Conservation (phyloP, 2,329 filamentous ascomycete genomes). For the Xenoacremonium recifei region DNA sequence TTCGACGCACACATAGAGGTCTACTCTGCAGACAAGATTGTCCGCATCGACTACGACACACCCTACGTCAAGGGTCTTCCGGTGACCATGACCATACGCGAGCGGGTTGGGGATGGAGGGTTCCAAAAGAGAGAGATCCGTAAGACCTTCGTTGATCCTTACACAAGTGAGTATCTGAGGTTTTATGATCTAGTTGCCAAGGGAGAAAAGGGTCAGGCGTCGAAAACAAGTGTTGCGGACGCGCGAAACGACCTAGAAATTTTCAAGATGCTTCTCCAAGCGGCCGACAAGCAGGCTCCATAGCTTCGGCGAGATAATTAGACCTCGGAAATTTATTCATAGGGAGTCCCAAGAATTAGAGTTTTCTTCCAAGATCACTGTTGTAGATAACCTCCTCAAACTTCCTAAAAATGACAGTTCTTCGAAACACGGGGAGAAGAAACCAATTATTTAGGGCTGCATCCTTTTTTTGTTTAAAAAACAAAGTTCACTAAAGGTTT, state of each 20-base stretch:
- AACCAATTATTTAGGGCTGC: too few relatives aligned
- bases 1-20: conserved; percentile 55
- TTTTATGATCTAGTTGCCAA: conserved; percentile 29
- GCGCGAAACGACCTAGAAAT: conserved; percentile 30
- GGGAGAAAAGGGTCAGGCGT: conserved; percentile 9
- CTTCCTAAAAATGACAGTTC: too few relatives aligned
- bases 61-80: conserved; percentile 57
- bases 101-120: conserved; percentile 28
- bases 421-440: too few relatives aligned
- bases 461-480: too few relatives aligned
- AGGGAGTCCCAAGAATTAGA: too few relatives aligned
- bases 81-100: conserved; percentile 46
- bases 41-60: conserved; percentile 54
- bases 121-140: conserved; percentile 39
- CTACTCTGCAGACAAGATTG: conserved; percentile 52
- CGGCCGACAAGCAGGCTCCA: background rate
- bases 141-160: conserved; percentile 44
- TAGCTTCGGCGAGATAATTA: too few relatives aligned
- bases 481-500: too few relatives aligned
- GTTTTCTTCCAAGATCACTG: too few relatives aligned
- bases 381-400: too few relatives aligned
- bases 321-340: too few relatives aligned
- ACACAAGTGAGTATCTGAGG: conserved; percentile 35
- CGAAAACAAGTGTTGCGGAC: conserved; percentile 29
- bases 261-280: conserved; percentile 28